Conservation (phyloP, 129 eudicot genomes). For the Flaveria ramosissima region DNA sequence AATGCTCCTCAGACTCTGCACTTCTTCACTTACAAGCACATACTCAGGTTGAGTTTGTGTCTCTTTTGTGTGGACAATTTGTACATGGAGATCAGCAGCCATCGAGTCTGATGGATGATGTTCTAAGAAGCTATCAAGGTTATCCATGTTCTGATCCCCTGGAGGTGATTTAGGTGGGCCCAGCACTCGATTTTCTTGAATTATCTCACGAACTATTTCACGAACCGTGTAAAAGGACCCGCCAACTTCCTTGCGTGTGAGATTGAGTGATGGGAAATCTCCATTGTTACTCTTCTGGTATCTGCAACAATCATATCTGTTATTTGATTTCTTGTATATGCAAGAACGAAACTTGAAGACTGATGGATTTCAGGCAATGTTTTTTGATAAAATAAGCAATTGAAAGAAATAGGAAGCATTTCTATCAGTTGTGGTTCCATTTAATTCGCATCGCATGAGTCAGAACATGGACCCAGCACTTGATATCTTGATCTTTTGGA, state of each 20-base stretch:
- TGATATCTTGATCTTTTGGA: not conserved
- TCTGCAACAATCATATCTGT: constrained; percentile 47
- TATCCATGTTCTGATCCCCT: constrained; percentile 44
- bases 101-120: constrained; percentile 60
- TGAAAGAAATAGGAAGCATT: not conserved
- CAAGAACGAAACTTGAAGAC: not conserved
- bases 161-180: constrained; percentile 70
- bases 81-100: constrained; percentile 43
- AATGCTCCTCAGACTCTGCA: constrained; percentile 14
- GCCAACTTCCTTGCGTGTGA: constrained; percentile 96
- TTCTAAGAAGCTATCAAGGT: constrained; percentile 39
- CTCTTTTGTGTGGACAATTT: constrained; percentile 36
- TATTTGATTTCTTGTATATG: constrained; percentile 14
- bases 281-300: constrained; percentile 71
- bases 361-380: too few relatives aligned
- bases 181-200: constrained; percentile 88
- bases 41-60: constrained; percentile 23
- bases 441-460: not conserved
- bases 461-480: not conserved
- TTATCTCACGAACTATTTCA: constrained; percentile 86
- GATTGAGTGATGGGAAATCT: constrained; percentile 81
- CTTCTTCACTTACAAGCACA: constrained; percentile 24
- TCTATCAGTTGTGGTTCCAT: not conserved
- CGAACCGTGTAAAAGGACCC: constrained; percentile 95
- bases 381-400: not conserved